These are phyloP conservation scores for Hymenochaete sp. DNA, from an alignment of 1,284 basidiomycete genomes.

Conservation along the genomic window DNA sequence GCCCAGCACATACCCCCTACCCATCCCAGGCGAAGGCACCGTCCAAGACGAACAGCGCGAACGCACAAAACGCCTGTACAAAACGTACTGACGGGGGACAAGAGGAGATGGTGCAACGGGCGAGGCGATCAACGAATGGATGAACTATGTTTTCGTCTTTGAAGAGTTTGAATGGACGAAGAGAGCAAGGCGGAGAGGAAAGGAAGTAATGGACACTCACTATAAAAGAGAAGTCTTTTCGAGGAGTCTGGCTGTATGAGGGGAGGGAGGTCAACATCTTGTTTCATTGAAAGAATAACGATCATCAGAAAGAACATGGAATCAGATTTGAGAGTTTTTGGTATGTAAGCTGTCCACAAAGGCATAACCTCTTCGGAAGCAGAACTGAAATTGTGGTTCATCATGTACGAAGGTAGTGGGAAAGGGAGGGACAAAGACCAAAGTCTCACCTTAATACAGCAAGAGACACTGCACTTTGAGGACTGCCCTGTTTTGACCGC, in stretches of 20 bases:
- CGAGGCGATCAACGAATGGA: conserved; percentile 70
- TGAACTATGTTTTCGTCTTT: conserved; percentile 68
- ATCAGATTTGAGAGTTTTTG: conserved; percentile 52
- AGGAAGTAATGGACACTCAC: not conserved
- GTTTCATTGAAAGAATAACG: conserved; percentile 12
- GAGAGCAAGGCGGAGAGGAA: not conserved
- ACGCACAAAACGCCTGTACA: conserved; percentile 24
- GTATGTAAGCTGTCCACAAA: conserved; percentile 60
- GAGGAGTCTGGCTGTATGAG: conserved; percentile 1
- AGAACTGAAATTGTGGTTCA: conserved; percentile 64
- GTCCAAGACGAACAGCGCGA: conserved; percentile 43
- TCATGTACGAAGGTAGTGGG: too few relatives aligned
- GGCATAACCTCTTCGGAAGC: conserved; percentile 69
- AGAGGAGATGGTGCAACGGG: conserved; percentile 29
- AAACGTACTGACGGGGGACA: conserved; percentile 25
- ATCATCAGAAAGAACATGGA: conserved; percentile 18
- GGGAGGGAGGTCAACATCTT: conserved; percentile 1
- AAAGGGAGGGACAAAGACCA: conserved; percentile 9
- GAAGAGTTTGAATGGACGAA: not conserved
- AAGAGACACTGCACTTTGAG: not conserved
- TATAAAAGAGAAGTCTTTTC: not conserved
- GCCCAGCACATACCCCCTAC: conserved; percentile 27
- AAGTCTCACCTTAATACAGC: not conserved
- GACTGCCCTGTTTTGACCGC: too few relatives aligned
- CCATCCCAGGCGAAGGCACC: conserved; percentile 30